A percentile compares a stretch with the other conserved stretches of the same genome.
Evolutionary conservation across 331 rosid species (phyloP).

Genomic region (Malus hybrid): DNA sequence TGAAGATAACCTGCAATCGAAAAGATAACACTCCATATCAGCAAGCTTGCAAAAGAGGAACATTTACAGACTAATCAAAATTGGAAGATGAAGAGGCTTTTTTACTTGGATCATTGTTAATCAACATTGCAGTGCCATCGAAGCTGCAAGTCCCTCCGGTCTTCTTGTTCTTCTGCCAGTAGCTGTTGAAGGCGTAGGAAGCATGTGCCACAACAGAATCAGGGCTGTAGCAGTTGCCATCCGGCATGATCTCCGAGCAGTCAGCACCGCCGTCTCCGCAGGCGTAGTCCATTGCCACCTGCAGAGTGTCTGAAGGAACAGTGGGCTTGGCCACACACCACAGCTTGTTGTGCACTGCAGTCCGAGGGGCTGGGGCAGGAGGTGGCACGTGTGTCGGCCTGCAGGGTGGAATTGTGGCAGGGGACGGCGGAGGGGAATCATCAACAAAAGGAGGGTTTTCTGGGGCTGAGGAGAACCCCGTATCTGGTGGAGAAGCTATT

Average conservation of each 20-base stretch:
- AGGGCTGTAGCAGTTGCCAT: conserved; percentile 62
- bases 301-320: conserved; percentile 68
- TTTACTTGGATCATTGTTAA: conserved; percentile 78
- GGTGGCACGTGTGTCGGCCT: conserved; percentile 26
- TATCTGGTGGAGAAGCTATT: not conserved
- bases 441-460: conserved; percentile 33
- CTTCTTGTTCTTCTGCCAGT: conserved; percentile 93
- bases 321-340: conserved; percentile 98
- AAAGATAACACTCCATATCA: not conserved
- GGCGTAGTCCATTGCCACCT: conserved; percentile 79
- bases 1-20: conserved; percentile 68
- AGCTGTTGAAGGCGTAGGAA: conserved; percentile 82
- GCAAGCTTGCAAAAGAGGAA: not conserved
- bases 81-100: conserved; percentile 1
- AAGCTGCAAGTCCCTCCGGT: conserved; percentile 83
- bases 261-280: conserved; percentile 87
- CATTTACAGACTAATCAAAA: not conserved
- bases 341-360: conserved; percentile 41
- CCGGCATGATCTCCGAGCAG: conserved; percentile 53
- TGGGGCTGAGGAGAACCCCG: conserved; percentile 34
- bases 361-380: conserved; percentile 41
- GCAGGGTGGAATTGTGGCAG: conserved; percentile 56
- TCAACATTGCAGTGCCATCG: conserved; percentile 87
- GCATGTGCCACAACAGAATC: conserved; percentile 80
- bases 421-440: conserved; percentile 53